Base-by-base conservation (phyloP, 2,329 filamentous ascomycete species). In the Zelopaecilomyces penicillatus region DNA sequence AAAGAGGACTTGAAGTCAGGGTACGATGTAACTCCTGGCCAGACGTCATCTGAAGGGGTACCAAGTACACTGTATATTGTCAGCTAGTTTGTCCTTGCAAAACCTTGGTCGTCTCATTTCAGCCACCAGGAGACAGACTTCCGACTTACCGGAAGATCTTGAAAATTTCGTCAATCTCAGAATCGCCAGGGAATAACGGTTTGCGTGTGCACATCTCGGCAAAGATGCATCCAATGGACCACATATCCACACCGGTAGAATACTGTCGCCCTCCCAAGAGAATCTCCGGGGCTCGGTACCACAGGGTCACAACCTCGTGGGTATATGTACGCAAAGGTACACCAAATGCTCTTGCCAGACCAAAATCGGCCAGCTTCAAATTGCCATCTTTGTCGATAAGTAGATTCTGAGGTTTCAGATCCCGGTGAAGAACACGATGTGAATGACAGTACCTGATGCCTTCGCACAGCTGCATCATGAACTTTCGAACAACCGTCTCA, bases 181-280 rank as follows among this genome's bases (percentile, higher is more conserved):
- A 93, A 63, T 95, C 89, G 47, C 89, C 89, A 9, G 89, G 88
- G 72, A 95, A 95, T 37, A 95, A 74, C 5, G 89, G 88, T 68
- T 94, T 95, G 58, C 87, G 80, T 2, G 89, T 95, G 67, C 87
- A 94, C 90, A 95, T 95, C 67, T 95, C 89, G 7, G 90, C 89
- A 64, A 95, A 95, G 65, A 95, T 95, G 65, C 88, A 93, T 50
- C 89, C 89, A 41, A 90, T 83, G 30, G 87, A 93, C 89, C 89
- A 95, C 86, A 95, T 95, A 60, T 95, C 89, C 36, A 95, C 88
- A 46, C 89, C 89, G 10, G 89, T 95, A 10, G 87, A 93, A 69
- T 95, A 95, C 64, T 95, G 88, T 42, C 89, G 82, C 46, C 89
- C 88, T 61, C 89, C 89, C 2, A 95, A 80, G 19, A 95, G 75